Conservation (phyloP, 2,329 filamentous ascomycete genomes). For the Diaporthe sp. region DNA sequence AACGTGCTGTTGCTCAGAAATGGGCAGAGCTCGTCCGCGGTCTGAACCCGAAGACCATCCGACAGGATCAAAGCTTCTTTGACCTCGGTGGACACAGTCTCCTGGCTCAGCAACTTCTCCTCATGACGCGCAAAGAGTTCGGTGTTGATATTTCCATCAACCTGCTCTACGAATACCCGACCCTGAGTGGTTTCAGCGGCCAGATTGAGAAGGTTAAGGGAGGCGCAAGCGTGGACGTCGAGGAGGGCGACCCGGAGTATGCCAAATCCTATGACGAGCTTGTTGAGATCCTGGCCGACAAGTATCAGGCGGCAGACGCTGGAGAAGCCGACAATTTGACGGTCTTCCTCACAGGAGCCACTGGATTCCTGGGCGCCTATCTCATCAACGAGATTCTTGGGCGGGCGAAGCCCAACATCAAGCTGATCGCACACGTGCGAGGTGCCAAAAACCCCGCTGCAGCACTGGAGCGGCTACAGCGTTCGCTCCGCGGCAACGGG, state of each 20-base stretch:
- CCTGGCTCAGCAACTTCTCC: constrained; percentile 84
- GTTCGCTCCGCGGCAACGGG: constrained; percentile 81
- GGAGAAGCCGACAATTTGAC: constrained; percentile 58
- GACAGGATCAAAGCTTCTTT: constrained; percentile 75
- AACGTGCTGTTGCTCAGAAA: constrained; percentile 76
- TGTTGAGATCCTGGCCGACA: constrained; percentile 55
- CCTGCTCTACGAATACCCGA: constrained; percentile 76
- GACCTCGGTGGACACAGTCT: constrained; percentile 86
- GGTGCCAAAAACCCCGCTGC: constrained; percentile 70
- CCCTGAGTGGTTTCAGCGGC: constrained; percentile 59
- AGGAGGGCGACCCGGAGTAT: constrained; percentile 60
- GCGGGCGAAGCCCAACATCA: constrained; percentile 64
- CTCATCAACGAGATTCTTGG: constrained; percentile 81
- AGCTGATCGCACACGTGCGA: constrained; percentile 82
- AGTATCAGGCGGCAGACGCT: constrained; percentile 44
- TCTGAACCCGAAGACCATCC: constrained; percentile 76
- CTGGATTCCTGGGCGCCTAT: constrained; percentile 89
- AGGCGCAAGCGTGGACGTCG: constrained; percentile 42
- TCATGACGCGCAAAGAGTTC: constrained; percentile 67
- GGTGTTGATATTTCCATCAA: constrained; percentile 74
- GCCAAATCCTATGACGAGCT: constrained; percentile 64
- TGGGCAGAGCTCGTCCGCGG: constrained; percentile 81
- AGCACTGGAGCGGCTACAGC: constrained; percentile 74
- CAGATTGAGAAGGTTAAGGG: constrained; percentile 60
- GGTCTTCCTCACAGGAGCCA: constrained; percentile 88